Evolutionary conservation across 208 protist species (phyloP).

Genomic region (Trypanosoma cruzi): DNA sequence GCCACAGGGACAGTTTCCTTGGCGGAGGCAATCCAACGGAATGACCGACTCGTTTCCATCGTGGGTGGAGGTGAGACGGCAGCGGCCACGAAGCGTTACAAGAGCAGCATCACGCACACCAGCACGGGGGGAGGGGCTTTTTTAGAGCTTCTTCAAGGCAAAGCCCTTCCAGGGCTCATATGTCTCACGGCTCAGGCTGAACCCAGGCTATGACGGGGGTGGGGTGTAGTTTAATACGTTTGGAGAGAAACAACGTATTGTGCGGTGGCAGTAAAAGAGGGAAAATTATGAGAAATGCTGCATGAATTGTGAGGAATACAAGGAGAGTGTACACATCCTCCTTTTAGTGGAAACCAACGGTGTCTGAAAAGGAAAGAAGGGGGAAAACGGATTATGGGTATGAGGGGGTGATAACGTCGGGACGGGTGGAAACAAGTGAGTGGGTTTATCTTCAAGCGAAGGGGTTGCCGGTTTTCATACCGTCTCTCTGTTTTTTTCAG

Average conservation of each 20-base stretch:
- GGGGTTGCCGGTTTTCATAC: background rate
- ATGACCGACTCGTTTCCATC: constrained; percentile 90
- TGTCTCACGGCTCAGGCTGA: constrained; percentile 84
- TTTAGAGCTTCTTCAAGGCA: constrained; percentile 99
- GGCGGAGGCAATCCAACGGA: constrained; percentile 73
- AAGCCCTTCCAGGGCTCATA: constrained; percentile 93
- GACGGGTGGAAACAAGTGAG: no score
- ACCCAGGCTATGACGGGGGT: constrained; percentile 62
- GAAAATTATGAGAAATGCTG: background rate
- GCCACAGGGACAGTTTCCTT: constrained; percentile 84
- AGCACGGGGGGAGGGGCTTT: constrained; percentile 99
- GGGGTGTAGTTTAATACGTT: background rate
- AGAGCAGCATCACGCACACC: constrained; percentile 96
- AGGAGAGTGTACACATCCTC: no score
- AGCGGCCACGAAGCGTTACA: constrained; percentile 90
- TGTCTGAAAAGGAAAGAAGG: no score
- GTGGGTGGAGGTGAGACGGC: constrained; percentile 99
- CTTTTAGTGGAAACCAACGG: no score
- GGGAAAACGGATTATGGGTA: no score
- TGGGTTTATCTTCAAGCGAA: no score
- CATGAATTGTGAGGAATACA: background rate
- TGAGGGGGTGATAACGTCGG: no score
- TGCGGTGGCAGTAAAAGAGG: no score
- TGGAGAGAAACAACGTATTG: background rate
- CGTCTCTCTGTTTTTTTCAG: background rate